Conservation (phyloP, 2,329 filamentous ascomycete genomes). For the Talaromyces sp. region DNA sequence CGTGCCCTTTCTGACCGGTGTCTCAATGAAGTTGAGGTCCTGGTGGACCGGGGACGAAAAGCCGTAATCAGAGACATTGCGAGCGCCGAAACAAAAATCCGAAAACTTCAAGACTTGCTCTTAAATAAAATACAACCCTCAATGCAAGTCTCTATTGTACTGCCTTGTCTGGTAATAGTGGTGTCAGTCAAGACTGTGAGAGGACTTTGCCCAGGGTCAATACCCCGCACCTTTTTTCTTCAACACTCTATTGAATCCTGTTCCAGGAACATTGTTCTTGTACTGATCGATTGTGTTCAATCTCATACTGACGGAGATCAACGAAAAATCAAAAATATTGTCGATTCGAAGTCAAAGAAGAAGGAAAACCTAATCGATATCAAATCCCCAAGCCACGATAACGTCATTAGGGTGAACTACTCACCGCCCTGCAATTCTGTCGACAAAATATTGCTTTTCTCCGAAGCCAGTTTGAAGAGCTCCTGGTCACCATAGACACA, state of each 20-base stretch:
- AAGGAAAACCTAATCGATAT: not conserved
- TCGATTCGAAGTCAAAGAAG: not conserved
- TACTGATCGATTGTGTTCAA: no score
- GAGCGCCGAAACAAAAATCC: not conserved
- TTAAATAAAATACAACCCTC: not conserved
- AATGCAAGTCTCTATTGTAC: not conserved
- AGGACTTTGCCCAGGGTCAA: not conserved
- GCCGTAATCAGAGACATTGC: slow-evolving; percentile 33
- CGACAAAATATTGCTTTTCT: not conserved
- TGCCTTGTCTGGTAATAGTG: not conserved
- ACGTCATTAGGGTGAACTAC: not conserved
- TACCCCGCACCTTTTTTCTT: not conserved
- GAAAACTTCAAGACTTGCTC: not conserved
- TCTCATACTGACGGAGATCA: not conserved
- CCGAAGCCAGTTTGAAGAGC: not conserved
- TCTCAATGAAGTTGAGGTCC: slow-evolving; percentile 25
- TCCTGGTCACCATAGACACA: not conserved
- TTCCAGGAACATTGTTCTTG: not conserved
- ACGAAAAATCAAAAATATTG: not conserved
- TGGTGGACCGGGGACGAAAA: slow-evolving; percentile 33
- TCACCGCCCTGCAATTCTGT: slow-evolving; percentile 5
- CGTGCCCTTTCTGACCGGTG: slow-evolving; percentile 23
- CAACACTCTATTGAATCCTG: not conserved
- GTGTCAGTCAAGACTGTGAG: not conserved
- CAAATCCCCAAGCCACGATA: not conserved